Evolutionary conservation across 2,329 filamentous ascomycete species (phyloP).

Genomic region (Gliomastix tumulicola): DNA sequence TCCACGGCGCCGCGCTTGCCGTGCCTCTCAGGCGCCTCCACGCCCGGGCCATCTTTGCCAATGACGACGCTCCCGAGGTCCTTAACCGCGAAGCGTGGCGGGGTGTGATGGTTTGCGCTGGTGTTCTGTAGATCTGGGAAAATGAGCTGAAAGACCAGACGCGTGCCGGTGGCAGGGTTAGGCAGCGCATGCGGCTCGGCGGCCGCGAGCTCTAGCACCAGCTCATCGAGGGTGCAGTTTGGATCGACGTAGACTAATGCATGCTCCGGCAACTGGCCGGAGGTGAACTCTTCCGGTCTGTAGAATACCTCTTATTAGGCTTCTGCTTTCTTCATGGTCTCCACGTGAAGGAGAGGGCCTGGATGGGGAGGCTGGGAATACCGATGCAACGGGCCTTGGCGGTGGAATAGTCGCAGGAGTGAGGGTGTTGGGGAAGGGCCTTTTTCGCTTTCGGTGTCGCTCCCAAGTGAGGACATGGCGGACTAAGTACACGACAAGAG

Average conservation of each 20-base stretch:
- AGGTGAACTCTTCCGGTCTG: conserved; percentile 66
- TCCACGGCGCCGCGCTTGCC: conserved; percentile 18
- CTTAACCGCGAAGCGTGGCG: conserved; percentile 62
- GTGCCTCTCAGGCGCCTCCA: conserved; percentile 30
- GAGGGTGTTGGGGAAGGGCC: conserved; percentile 87
- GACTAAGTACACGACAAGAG: too few relatives aligned
- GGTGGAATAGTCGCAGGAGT: conserved; percentile 79
- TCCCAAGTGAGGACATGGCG: too few relatives aligned
- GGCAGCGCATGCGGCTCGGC: conserved; percentile 63
- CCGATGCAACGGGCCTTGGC: conserved; percentile 66
- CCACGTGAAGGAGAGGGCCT: too few relatives aligned
- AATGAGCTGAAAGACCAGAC: conserved; percentile 80
- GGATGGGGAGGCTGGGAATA: too few relatives aligned
- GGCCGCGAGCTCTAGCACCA: conserved; percentile 68
- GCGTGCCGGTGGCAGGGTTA: conserved; percentile 68
- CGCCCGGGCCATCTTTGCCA: conserved; percentile 46
- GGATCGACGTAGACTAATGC: conserved; percentile 84
- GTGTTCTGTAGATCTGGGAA: conserved; percentile 62
- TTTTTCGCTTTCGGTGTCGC: too few relatives aligned
- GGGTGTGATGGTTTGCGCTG: conserved; percentile 13
- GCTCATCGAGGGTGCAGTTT: conserved; percentile 72
- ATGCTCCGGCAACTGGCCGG: conserved; percentile 53
- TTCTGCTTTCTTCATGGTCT: too few relatives aligned
- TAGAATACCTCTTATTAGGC: too few relatives aligned
- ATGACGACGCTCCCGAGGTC: conserved; percentile 80